Conservation (phyloP, 2,329 filamentous ascomycete genomes). For the Annulohypoxylon truncatum region DNA sequence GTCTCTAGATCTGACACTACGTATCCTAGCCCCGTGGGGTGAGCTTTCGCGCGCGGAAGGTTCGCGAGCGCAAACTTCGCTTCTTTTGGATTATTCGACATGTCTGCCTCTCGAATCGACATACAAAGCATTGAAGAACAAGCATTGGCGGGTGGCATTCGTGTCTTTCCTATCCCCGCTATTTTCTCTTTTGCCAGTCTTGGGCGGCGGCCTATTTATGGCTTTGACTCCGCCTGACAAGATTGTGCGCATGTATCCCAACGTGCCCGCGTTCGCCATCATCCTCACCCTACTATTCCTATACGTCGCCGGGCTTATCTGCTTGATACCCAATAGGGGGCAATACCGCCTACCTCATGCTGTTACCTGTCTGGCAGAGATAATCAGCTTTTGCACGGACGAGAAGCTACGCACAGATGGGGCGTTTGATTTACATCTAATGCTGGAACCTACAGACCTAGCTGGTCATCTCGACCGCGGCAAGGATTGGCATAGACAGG, state of each 20-base stretch:
- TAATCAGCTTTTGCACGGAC: conserved; percentile 81
- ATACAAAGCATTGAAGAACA: conserved; percentile 67
- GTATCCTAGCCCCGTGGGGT: conserved; percentile 76
- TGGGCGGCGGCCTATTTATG: conserved; percentile 79
- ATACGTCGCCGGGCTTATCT: conserved; percentile 72
- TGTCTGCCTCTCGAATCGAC: conserved; percentile 71
- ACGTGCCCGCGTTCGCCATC: conserved; percentile 78
- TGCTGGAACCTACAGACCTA: conserved; percentile 71
- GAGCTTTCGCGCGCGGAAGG: conserved; percentile 69
- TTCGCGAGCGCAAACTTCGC: conserved; percentile 68
- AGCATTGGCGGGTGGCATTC: conserved; percentile 73
- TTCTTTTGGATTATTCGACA: conserved; percentile 77
- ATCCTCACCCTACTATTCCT: conserved; percentile 78
- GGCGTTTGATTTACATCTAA: conserved; percentile 74
- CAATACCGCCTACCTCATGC: conserved; percentile 77
- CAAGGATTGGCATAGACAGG: conserved; percentile 59
- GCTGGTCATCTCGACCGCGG: conserved; percentile 73
- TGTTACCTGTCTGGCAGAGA: conserved; percentile 77
- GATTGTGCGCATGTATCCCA: conserved; percentile 74
- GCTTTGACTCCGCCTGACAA: conserved; percentile 69
- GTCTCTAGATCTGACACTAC: conserved; percentile 72
- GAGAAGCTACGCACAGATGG: conserved; percentile 78
- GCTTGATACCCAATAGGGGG: conserved; percentile 70
- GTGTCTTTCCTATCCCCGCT: conserved; percentile 69
- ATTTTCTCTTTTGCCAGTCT: conserved; percentile 72